Base-by-base conservation (phyloP, 129 eudicot species). In the Lactuca saligna region DNA sequence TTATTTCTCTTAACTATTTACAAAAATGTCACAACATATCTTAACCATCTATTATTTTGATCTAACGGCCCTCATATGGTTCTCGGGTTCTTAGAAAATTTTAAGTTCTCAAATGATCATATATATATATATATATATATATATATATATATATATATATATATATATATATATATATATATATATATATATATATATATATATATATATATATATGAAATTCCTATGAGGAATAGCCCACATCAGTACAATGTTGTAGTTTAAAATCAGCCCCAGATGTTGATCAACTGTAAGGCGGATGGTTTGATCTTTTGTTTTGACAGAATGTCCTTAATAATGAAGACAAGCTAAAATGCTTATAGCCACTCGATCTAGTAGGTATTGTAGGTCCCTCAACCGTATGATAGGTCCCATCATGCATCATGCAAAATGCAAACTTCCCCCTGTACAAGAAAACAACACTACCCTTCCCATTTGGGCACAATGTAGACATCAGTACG, bases 321-420 rank as follows among this genome's bases (percentile, higher is more conserved):
- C 78, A 74, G 63, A 73, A 66, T 71, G 77, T 83, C 72, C 68
- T 63, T 67, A 71, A 53, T 46, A 66, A 75, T 70, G 68, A 70
- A 73, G 78, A 75, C 81, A 72, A 71, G 25, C 31, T 48, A 69
- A 78, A 73, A 78, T 79, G 87, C 38, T 67, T 54, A 11, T 41
- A 68, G 17, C 79, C 79, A 57, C 63, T 37, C 76, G 81, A 55
- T 57, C 25, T 57, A 63, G 62, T 58, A 74, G 48, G 48, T 46
- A 69, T 48, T 63, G 54, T 53, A 38, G 79, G 78, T 41, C 82
- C 80, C 79, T 63, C 75, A 13, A 46, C 17, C 11, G 54, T 72
- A 60, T 17, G 79, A 75, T 39, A 64, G 82, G 77, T 72, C 80
- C 82, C 74, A 68, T 79, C 84, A 39, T 39, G 44, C 9, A 39